Conservation (phyloP, 2,329 filamentous ascomycete genomes). For the Paracoccidioides brasiliensis region DNA sequence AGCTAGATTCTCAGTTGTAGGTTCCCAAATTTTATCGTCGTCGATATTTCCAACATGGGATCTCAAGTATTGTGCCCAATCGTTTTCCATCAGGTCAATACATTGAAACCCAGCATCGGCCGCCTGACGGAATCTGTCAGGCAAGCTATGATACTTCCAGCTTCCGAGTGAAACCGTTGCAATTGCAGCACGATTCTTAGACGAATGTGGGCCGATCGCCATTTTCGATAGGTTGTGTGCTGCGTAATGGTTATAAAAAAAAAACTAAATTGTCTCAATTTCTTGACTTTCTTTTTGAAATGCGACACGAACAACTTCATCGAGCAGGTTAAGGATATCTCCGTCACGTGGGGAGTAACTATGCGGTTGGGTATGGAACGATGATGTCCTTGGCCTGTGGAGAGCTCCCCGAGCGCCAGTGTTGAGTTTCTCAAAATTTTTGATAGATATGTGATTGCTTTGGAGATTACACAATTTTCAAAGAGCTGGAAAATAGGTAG, state of each 20-base stretch:
- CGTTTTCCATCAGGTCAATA: conserved; percentile 3
- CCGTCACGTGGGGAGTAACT: conserved; percentile 5
- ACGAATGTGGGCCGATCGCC: conserved; percentile 1
- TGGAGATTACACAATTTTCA: background rate
- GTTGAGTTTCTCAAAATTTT: background rate
- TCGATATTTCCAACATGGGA: background rate
- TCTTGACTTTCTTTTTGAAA: conserved; percentile 2
- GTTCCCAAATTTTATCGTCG: conserved; percentile 1
- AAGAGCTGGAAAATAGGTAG: background rate
- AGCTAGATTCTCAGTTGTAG: background rate
- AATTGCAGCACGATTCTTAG: conserved; percentile 2
- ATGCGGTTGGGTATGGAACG: background rate
- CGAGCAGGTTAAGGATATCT: conserved; percentile 5
- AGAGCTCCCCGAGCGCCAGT: background rate
- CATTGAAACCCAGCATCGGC: conserved; percentile 1
- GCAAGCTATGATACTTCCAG: conserved; percentile 1
- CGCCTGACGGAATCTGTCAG: conserved; percentile 1
- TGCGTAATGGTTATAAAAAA: background rate
- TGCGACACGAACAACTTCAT: conserved; percentile 1
- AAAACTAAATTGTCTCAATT: background rate
- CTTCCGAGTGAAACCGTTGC: conserved; percentile 2
- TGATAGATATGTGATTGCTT: background rate
- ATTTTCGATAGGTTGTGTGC: background rate
- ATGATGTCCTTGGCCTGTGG: background rate
- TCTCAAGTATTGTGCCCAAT: conserved; percentile 1